Conservation (phyloP, 2,329 filamentous ascomycete genomes). For the Didymella pinodella region DNA sequence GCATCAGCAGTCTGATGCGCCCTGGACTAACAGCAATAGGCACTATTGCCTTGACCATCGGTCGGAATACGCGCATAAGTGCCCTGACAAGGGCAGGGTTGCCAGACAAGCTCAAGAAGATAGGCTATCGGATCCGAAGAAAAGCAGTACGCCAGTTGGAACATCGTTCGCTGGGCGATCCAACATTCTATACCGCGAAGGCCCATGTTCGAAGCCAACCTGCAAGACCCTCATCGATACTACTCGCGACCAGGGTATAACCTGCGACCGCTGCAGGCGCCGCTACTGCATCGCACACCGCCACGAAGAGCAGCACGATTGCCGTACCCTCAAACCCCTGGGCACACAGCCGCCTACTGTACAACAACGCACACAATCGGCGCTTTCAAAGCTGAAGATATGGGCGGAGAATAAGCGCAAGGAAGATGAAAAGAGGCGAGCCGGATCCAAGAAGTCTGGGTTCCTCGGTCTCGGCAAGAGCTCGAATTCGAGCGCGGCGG, state of each 20-base stretch:
- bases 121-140: neutral
- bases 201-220: slow-evolving; percentile 64
- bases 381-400: slow-evolving; percentile 77
- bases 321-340: slow-evolving; percentile 72
- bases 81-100: slow-evolving; percentile 60
- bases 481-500: slow-evolving; percentile 51
- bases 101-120: neutral
- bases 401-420: slow-evolving; percentile 87
- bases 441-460: slow-evolving; percentile 31
- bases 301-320: slow-evolving; percentile 82
- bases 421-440: slow-evolving; percentile 63
- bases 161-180: slow-evolving; percentile 1
- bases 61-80: slow-evolving; percentile 80
- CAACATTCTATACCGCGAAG: neutral
- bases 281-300: slow-evolving; percentile 82
- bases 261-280: slow-evolving; percentile 75
- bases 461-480: slow-evolving; percentile 38
- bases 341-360: slow-evolving; percentile 58
- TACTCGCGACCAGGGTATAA: slow-evolving; percentile 70
- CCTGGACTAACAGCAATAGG: slow-evolving; percentile 49
- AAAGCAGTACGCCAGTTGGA: neutral
- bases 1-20: neutral
- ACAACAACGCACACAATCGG: slow-evolving; percentile 71
- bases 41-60: slow-evolving; percentile 96
- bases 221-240: slow-evolving; percentile 79